A percentile compares a stretch with the other conserved stretches of the same genome.
Conservation (phyloP, 2,329 filamentous ascomycete genomes). For the Ceratocystis albifundus region DNA sequence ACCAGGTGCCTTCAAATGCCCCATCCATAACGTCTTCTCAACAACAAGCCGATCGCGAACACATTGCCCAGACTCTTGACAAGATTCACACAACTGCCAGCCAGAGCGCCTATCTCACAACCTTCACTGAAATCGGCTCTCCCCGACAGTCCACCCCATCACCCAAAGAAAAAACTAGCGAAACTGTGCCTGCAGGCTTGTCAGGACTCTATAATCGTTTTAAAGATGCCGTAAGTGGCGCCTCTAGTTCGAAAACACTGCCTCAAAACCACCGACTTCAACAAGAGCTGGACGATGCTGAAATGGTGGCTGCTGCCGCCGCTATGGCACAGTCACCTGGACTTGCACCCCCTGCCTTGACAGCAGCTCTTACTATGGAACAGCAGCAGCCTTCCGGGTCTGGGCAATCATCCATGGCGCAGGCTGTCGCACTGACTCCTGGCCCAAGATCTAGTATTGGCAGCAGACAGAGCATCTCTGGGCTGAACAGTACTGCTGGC, state of each 20-base stretch:
- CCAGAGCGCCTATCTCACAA: constrained; percentile 71
- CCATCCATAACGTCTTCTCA: constrained; percentile 33
- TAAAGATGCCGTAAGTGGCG: constrained; percentile 66
- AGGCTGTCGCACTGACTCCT: constrained; percentile 15
- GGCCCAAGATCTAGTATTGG: constrained; percentile 20
- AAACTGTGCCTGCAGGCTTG: constrained; percentile 71
- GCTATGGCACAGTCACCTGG: constrained; percentile 29
- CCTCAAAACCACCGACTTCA: constrained; percentile 27
- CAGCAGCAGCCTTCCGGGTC: constrained; percentile 30
- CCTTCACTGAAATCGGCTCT: constrained; percentile 82
- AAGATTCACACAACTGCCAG: constrained; percentile 84
- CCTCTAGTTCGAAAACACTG: constrained; percentile 16
- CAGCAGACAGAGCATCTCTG: constrained; percentile 17
- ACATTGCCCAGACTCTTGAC: constrained; percentile 65
- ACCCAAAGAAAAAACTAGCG: constrained; percentile 58
- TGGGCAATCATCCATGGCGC: constrained; percentile 16
- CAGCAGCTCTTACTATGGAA: constrained; percentile 30
- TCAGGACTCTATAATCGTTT: constrained; percentile 82
- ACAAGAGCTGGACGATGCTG: constrained; percentile 34
- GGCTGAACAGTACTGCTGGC: background rate
- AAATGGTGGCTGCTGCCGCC: constrained; percentile 29
- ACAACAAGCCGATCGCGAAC: constrained; percentile 48
- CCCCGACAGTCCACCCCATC: constrained; percentile 51
- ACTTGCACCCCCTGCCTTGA: constrained; percentile 26
- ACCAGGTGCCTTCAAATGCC: constrained; percentile 37